phyloP scores from a whole-genome alignment of 1,139 yeast genomes.

The Groenewaldozyma auringiensis region DNA sequence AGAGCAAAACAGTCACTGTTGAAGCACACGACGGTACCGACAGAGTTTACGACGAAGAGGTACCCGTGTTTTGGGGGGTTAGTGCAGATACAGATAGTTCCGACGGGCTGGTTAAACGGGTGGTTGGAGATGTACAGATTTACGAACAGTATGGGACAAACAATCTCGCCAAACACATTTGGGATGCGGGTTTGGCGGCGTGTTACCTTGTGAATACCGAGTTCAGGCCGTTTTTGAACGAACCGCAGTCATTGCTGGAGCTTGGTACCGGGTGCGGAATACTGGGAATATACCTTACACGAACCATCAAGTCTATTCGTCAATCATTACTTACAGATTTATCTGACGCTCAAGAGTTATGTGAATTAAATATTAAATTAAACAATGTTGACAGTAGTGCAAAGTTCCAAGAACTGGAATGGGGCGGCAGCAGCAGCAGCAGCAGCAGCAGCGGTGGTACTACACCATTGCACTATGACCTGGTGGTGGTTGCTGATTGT shows the following conservation, averaged over 20 bases:
- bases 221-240: background rate
- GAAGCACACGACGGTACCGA: background rate
- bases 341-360: slow-evolving; percentile 14
- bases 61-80: slow-evolving; percentile 5
- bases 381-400: slow-evolving; percentile 1
- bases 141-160: slow-evolving; percentile 15
- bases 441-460: background rate
- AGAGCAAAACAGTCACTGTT: background rate
- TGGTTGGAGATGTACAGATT: slow-evolving; percentile 6
- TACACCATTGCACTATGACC: slow-evolving; percentile 12
- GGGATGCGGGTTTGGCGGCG: slow-evolving; percentile 17
- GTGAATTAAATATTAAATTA: slow-evolving; percentile 11
- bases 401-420: slow-evolving; percentile 12
- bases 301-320: slow-evolving; percentile 1
- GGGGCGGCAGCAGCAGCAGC: slow-evolving; percentile 7
- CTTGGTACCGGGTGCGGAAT: slow-evolving; percentile 19
- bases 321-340: slow-evolving; percentile 12
- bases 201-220: background rate
- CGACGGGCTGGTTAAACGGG: background rate
- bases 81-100: background rate
- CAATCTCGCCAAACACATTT: slow-evolving; percentile 16
- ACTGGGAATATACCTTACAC: slow-evolving; percentile 12
- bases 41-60: background rate
- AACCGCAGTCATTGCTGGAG: slow-evolving; percentile 10
- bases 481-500: slow-evolving; percentile 27